A percentile compares a stretch with the other conserved stretches of the same genome.
phyloP scores from a whole-genome alignment of 306 rosid genomes.

The Sicyos edulis region DNA sequence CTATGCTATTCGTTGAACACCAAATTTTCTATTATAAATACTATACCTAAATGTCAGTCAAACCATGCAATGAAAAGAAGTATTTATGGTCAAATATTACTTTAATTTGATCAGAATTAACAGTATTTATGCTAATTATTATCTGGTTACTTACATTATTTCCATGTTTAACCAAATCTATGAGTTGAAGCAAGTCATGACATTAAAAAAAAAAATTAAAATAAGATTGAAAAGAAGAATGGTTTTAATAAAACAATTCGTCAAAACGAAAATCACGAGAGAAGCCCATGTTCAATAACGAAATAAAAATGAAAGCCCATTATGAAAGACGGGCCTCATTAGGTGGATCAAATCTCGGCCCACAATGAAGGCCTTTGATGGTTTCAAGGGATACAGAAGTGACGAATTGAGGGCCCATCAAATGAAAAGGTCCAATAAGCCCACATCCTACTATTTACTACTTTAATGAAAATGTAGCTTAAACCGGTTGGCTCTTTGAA shows the following conservation, averaged over 20 bases:
- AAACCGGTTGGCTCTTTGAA: no score
- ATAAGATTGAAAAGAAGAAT: background rate
- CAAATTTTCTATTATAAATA: no score
- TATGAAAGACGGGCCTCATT: background rate
- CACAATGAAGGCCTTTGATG: background rate
- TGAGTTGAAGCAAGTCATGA: background rate
- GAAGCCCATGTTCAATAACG: background rate
- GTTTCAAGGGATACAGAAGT: background rate
- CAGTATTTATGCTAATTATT: background rate
- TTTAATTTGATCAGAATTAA: no score
- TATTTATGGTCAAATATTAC: no score
- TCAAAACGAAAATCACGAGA: background rate
- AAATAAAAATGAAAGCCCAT: background rate
- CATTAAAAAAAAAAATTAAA: no score
- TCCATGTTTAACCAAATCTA: background rate
- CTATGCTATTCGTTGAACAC: no score
- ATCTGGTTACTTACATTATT: background rate
- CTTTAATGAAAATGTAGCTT: no score
- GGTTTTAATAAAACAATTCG: background rate
- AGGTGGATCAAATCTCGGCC: background rate
- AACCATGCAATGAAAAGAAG: no score
- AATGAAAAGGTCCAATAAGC: background rate
- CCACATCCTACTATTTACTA: background rate
- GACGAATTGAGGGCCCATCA: background rate
- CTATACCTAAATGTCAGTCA: no score